These are phyloP conservation scores for Ceratocystis lukuohia DNA, from an alignment of 2,329 filamentous ascomycete genomes.

Conservation along the genomic window DNA sequence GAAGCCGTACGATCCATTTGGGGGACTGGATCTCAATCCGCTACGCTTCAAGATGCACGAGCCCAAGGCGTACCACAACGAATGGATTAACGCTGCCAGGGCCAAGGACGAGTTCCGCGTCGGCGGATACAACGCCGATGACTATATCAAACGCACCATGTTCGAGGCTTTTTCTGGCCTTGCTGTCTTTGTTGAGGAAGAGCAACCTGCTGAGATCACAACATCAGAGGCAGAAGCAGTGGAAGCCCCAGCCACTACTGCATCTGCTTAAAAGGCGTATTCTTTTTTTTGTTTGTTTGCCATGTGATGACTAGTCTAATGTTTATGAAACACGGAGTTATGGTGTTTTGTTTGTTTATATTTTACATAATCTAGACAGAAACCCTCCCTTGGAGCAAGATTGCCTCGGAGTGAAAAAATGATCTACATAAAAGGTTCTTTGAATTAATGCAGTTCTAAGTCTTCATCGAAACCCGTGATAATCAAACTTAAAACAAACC, in stretches of 20 bases:
- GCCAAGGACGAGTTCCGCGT: constrained; percentile 54
- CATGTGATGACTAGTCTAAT: constrained; percentile 3
- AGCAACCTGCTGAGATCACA: constrained; percentile 36
- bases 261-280: neutral
- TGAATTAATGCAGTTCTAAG: constrained; percentile 9
- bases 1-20: constrained; percentile 79
- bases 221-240: neutral
- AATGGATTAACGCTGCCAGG: constrained; percentile 55
- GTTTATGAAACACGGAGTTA: constrained; percentile 8
- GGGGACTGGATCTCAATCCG: constrained; percentile 53
- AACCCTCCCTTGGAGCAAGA: neutral
- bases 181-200: constrained; percentile 75
- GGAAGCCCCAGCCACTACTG: neutral
- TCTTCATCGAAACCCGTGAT: constrained; percentile 3
- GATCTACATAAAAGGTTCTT: neutral
- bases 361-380: neutral
- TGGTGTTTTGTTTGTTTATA: constrained; percentile 8
- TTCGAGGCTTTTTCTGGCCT: constrained; percentile 84
- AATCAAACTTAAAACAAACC: constrained; percentile 13
- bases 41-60: constrained; percentile 51
- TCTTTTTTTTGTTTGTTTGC: neutral
- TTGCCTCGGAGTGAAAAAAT: neutral
- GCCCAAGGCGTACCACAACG: constrained; percentile 54
- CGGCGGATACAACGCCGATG: constrained; percentile 69
- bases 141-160: constrained; percentile 69